Conservation (phyloP, 441 rosid genomes). For the Manihot esculenta region DNA sequence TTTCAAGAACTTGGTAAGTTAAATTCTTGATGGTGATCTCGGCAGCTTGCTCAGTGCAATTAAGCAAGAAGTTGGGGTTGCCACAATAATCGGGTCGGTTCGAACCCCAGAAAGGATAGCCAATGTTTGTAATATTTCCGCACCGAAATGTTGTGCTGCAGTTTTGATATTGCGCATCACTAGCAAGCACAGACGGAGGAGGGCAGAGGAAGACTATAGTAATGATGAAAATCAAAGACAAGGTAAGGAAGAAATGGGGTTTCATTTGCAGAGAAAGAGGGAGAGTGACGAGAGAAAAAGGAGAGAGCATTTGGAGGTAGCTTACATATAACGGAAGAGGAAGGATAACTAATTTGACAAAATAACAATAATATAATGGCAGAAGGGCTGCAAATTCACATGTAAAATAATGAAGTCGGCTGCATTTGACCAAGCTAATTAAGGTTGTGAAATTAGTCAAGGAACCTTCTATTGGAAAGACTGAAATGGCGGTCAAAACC, state of each 20-base stretch:
- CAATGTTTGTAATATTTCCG: slow-evolving; percentile 13
- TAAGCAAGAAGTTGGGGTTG: slow-evolving; percentile 16
- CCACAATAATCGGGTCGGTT: slow-evolving; percentile 20
- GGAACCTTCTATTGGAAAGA: neutral
- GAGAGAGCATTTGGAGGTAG: neutral
- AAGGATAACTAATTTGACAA: neutral
- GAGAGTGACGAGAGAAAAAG: too few species aligned
- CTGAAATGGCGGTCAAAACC: neutral
- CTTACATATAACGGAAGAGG: neutral
- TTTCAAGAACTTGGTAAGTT: slow-evolving; percentile 15
- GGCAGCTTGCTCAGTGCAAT: slow-evolving; percentile 10
- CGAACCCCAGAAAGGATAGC: slow-evolving; percentile 25
- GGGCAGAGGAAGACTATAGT: neutral
- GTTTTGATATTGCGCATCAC: neutral
- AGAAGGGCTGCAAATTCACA: neutral
- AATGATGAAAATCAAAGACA: neutral
- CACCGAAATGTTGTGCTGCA: slow-evolving; percentile 19
- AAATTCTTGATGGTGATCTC: neutral
- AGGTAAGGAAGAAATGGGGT: neutral
- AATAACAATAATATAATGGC: neutral
- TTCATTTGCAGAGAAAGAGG: neutral
- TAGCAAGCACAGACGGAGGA: neutral
- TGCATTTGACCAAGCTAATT: neutral
- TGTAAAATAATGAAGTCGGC: neutral
- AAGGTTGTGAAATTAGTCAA: neutral